Evolutionary conservation across 805 yeast genomes (phyloP).

Genomic region (Candida stauntonica): DNA sequence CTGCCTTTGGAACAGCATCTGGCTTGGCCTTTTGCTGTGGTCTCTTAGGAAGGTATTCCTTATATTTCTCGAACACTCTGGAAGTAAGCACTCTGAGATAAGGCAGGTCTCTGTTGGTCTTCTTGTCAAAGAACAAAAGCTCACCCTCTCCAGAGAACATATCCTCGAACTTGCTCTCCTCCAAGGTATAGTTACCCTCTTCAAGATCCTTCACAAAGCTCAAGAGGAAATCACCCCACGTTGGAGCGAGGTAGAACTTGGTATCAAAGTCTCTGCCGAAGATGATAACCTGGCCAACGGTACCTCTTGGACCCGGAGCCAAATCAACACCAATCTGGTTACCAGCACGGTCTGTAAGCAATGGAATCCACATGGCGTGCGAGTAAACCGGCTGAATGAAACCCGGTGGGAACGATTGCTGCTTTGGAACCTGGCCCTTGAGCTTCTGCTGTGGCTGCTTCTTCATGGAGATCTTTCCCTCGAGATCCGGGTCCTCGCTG

Average conservation of each 20-base stretch:
- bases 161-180: conserved; percentile 59
- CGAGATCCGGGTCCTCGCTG: conserved; percentile 19
- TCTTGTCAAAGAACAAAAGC: conserved; percentile 61
- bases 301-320: conserved; percentile 73
- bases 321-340: conserved; percentile 90
- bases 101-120: conserved; percentile 42
- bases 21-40: conserved; percentile 3
- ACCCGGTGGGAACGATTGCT: conserved; percentile 74
- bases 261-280: conserved; percentile 94
- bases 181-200: conserved; percentile 71
- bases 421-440: conserved; percentile 42
- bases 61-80: conserved; percentile 27
- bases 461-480: conserved; percentile 19
- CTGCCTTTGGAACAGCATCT: too few relatives aligned
- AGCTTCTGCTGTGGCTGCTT: conserved; percentile 29
- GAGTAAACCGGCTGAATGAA: conserved; percentile 73
- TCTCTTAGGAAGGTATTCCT: conserved; percentile 9
- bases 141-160: conserved; percentile 71
- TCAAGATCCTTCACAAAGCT: conserved; percentile 85
- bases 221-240: conserved; percentile 85
- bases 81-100: conserved; percentile 37
- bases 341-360: conserved; percentile 84
- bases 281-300: conserved; percentile 85
- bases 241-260: conserved; percentile 79
- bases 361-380: conserved; percentile 89